Percentiles rank a stretch among this genome's conserved stretches.
Evolutionary conservation across 257 asterid genomes (phyloP).

Genomic region (Solanum peruvianum): DNA sequence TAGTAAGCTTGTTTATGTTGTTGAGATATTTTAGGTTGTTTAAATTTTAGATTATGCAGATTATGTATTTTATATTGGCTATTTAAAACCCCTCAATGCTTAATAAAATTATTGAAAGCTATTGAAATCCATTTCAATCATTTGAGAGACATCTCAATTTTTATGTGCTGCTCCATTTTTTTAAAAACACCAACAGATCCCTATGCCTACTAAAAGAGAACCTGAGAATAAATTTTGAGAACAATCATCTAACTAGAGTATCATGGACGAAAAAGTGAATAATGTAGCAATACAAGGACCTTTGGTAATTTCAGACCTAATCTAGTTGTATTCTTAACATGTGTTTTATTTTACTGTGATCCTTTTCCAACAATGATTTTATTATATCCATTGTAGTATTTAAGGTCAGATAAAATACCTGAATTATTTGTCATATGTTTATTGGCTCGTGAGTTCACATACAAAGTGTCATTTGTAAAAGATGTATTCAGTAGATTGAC

Average conservation of each 20-base stretch:
- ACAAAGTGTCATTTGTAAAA: neutral
- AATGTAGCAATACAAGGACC: neutral
- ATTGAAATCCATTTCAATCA: too few species aligned
- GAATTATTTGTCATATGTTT: too few species aligned
- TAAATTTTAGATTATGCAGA: too few species aligned
- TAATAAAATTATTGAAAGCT: too few species aligned
- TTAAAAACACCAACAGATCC: neutral
- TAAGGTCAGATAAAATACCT: neutral
- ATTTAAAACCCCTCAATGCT: too few species aligned
- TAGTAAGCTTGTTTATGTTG: too few species aligned
- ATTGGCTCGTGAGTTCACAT: neutral
- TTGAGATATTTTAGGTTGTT: too few species aligned
- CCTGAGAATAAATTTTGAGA: too few species aligned
- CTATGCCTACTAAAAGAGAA: neutral
- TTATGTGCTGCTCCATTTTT: too few species aligned
- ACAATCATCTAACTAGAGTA: neutral
- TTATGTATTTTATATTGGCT: too few species aligned
- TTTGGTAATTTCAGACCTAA: neutral
- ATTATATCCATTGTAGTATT: neutral
- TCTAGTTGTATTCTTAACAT: neutral
- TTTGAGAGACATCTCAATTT: too few species aligned
- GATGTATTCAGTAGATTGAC: neutral
- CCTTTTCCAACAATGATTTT: neutral
- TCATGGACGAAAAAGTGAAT: neutral
- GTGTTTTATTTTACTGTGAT: neutral